Percentiles rank a stretch among this genome's conserved stretches.
phyloP scores from a whole-genome alignment of 768 basidiomycete species.

The Agaricus subrufescens region DNA sequence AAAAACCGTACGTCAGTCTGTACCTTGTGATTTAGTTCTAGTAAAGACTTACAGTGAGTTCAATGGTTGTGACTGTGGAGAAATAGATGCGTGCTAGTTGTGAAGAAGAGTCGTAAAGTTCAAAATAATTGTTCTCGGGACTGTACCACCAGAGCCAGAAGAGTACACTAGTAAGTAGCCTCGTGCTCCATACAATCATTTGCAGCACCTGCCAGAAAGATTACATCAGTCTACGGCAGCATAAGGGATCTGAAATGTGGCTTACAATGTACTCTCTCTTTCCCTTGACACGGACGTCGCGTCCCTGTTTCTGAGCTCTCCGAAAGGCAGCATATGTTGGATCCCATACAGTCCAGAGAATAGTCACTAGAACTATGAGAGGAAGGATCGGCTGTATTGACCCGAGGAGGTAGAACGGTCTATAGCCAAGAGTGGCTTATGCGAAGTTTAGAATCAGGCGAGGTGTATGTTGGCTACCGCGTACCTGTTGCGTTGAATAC shows the following conservation, averaged over 20 bases:
- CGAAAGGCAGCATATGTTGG: slow-evolving; percentile 67
- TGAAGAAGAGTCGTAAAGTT: slow-evolving; percentile 29
- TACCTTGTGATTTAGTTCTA: not conserved
- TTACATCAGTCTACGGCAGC: not conserved
- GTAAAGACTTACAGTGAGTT: slow-evolving; percentile 47
- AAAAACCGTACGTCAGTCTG: slow-evolving; percentile 2
- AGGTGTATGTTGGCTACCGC: slow-evolving; percentile 14
- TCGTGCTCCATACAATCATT: slow-evolving; percentile 50
- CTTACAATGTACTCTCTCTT: slow-evolving; percentile 61
- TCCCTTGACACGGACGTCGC: slow-evolving; percentile 63
- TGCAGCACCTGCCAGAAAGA: slow-evolving; percentile 49
- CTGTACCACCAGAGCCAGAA: slow-evolving; percentile 39
- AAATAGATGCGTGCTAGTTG: slow-evolving; percentile 41
- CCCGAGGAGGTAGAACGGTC: slow-evolving; percentile 21
- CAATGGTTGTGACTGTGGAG: slow-evolving; percentile 37
- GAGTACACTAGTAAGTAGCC: slow-evolving; percentile 42
- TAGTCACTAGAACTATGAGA: slow-evolving; percentile 46
- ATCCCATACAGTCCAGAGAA: slow-evolving; percentile 84
- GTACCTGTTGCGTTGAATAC: slow-evolving; percentile 43
- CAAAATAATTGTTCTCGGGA: slow-evolving; percentile 34
- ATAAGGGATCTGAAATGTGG: slow-evolving; percentile 3
- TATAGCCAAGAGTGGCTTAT: slow-evolving; percentile 29
- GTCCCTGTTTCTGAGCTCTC: slow-evolving; percentile 63
- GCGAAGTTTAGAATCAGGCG: not conserved
- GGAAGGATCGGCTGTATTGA: slow-evolving; percentile 41